phyloP scores from a whole-genome alignment of 2,329 filamentous ascomycete species.

The Teratosphaeria pseudoeucalypti region DNA sequence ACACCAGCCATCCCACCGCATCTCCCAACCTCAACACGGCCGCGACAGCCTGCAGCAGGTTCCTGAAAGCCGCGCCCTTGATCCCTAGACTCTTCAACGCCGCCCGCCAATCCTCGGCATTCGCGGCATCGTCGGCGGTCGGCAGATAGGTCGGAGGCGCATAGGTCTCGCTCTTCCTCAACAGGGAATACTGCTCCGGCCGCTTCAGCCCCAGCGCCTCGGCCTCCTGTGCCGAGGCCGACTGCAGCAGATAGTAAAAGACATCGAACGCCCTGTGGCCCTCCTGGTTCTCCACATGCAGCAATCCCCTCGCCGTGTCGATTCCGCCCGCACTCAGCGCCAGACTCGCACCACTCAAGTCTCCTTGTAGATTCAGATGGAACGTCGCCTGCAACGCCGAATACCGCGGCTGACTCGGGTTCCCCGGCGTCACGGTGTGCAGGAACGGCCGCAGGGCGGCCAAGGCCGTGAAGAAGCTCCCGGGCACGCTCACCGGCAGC shows the following conservation, averaged over 20 bases:
- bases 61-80: slow-evolving; percentile 71
- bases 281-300: slow-evolving; percentile 66
- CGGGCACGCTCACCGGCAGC: slow-evolving; percentile 69
- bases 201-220: slow-evolving; percentile 77
- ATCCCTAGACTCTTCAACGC: slow-evolving; percentile 88
- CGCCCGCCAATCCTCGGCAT: slow-evolving; percentile 83
- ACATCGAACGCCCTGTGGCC: slow-evolving; percentile 93
- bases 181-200: slow-evolving; percentile 64
- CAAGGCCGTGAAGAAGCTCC: slow-evolving; percentile 65
- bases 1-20: slow-evolving; percentile 72
- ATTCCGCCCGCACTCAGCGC: slow-evolving; percentile 80
- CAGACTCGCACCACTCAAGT: slow-evolving; percentile 62
- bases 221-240: slow-evolving; percentile 80
- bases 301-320: slow-evolving; percentile 67
- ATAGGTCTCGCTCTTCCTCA: slow-evolving; percentile 78
- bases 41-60: slow-evolving; percentile 75
- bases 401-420: slow-evolving; percentile 73
- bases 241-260: slow-evolving; percentile 91
- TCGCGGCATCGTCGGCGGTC: slow-evolving; percentile 81
- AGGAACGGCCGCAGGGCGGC: slow-evolving; percentile 78
- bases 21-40: slow-evolving; percentile 87
- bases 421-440: slow-evolving; percentile 76
- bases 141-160: slow-evolving; percentile 78
- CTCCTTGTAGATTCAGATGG: slow-evolving; percentile 70
- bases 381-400: slow-evolving; percentile 71